Evolutionary conservation across 2,329 filamentous ascomycete genomes (phyloP).

Genomic region (Ophiostoma quercus): DNA sequence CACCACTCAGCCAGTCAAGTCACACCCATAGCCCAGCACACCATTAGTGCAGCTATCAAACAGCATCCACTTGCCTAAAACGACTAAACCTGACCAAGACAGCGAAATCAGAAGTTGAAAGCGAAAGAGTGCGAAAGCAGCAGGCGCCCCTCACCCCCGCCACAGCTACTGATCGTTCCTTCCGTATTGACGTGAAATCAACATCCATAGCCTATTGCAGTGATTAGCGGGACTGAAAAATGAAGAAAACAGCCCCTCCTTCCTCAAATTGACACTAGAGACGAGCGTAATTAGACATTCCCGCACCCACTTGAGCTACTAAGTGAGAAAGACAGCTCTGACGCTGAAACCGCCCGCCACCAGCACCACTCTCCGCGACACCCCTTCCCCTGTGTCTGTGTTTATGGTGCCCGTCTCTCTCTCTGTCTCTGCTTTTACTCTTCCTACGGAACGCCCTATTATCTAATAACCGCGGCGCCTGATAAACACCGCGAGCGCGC

Average conservation of each 20-base stretch:
- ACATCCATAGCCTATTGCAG: background rate
- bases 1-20: background rate
- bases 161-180: constrained; percentile 6
- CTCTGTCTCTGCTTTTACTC: background rate
- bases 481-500: constrained; percentile 19
- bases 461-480: background rate
- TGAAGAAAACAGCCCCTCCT: background rate
- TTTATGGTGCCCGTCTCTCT: background rate
- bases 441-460: background rate
- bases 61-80: constrained; percentile 6
- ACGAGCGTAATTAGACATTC: background rate
- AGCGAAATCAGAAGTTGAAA: background rate
- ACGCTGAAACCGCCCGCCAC: constrained; percentile 12
- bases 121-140: background rate
- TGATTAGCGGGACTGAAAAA: background rate
- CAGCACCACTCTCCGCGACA: background rate
- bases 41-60: background rate
- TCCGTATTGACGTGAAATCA: background rate
- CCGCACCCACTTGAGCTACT: background rate
- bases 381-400: background rate
- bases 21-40: constrained; percentile 1
- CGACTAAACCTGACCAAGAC: constrained; percentile 1
- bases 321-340: background rate
- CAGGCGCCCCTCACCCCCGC: constrained; percentile 11
- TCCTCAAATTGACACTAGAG: background rate